These are phyloP conservation scores for Boletus pseudo-olivaceus DNA, from an alignment of 768 basidiomycete genomes.

Conservation along the genomic window DNA sequence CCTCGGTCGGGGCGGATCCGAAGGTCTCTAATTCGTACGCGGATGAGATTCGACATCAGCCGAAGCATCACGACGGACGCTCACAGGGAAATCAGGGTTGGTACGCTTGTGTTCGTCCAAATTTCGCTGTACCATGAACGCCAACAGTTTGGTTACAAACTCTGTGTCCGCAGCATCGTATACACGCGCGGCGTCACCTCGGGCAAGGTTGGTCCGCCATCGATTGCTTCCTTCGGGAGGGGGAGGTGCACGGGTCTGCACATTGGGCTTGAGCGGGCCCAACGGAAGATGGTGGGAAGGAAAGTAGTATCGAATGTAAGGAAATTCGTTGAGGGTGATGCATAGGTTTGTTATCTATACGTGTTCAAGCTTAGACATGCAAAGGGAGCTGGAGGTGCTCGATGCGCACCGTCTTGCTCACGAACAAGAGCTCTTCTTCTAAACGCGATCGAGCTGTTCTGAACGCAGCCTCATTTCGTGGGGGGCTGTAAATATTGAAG, in stretches of 20 bases:
- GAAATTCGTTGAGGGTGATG: slow-evolving; percentile 87
- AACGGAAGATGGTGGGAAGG: slow-evolving; percentile 80
- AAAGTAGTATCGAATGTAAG: slow-evolving; percentile 89
- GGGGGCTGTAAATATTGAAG: slow-evolving; percentile 87
- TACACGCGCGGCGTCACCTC: slow-evolving; percentile 65
- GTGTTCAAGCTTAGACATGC: slow-evolving; percentile 1
- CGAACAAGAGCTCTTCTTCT: slow-evolving; percentile 82
- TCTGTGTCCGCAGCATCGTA: slow-evolving; percentile 72
- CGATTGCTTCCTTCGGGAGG: slow-evolving; percentile 60
- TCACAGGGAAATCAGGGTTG: slow-evolving; percentile 85
- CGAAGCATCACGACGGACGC: slow-evolving; percentile 25
- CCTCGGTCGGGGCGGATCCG: slow-evolving; percentile 61
- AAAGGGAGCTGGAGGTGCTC: not conserved
- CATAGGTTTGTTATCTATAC: slow-evolving; percentile 82
- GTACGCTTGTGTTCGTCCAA: slow-evolving; percentile 84
- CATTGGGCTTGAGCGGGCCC: slow-evolving; percentile 72
- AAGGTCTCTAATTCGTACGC: slow-evolving; percentile 41
- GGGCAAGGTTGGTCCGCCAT: slow-evolving; percentile 80
- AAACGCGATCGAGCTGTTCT: slow-evolving; percentile 69
- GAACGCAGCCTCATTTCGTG: slow-evolving; percentile 64
- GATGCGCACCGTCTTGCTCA: slow-evolving; percentile 56
- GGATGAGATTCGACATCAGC: not conserved
- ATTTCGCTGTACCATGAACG: slow-evolving; percentile 77
- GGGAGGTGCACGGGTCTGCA: slow-evolving; percentile 60
- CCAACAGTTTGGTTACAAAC: slow-evolving; percentile 76